These are phyloP conservation scores for Penicillium sp. DNA, from an alignment of 2,329 filamentous ascomycete genomes.

Conservation along the genomic window DNA sequence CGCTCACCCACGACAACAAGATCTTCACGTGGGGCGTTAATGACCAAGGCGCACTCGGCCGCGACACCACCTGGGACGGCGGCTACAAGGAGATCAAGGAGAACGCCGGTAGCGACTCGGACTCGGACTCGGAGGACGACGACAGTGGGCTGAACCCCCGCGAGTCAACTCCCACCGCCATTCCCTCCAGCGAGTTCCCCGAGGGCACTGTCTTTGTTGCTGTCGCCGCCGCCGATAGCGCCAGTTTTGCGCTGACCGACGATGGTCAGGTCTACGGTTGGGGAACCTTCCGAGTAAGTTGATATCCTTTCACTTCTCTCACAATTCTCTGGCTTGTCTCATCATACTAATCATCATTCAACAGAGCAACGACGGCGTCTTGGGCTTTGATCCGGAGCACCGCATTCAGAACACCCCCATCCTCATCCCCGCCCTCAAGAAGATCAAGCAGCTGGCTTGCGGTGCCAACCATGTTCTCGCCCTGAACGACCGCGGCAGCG, in stretches of 20 bases:
- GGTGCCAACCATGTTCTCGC: constrained; percentile 65
- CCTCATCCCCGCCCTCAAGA: constrained; percentile 60
- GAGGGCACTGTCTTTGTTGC: constrained; percentile 62
- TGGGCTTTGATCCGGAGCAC: constrained; percentile 60
- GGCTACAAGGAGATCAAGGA: constrained; percentile 58
- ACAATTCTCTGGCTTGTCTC: background rate
- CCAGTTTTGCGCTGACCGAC: constrained; percentile 65
- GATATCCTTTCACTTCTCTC: background rate
- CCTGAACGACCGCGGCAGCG: constrained; percentile 63
- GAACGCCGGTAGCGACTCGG: constrained; percentile 48
- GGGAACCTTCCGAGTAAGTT: constrained; percentile 65
- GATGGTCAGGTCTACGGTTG: constrained; percentile 67
- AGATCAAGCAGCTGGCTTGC: constrained; percentile 60
- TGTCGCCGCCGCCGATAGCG: constrained; percentile 65
- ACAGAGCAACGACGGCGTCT: constrained; percentile 67
- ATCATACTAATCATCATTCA: constrained; percentile 8
- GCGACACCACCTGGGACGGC: constrained; percentile 73
- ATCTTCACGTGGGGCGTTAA: constrained; percentile 89
- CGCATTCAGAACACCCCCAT: constrained; percentile 54
- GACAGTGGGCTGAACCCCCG: constrained; percentile 62
- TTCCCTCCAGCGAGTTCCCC: constrained; percentile 57
- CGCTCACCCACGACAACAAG: constrained; percentile 78
- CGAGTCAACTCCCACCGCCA: constrained; percentile 61
- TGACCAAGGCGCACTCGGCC: constrained; percentile 79
- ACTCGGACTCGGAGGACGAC: constrained; percentile 61